Evolutionary conservation across 1,284 basidiomycete species (phyloP).

Genomic region (Fistulina hepatica): DNA sequence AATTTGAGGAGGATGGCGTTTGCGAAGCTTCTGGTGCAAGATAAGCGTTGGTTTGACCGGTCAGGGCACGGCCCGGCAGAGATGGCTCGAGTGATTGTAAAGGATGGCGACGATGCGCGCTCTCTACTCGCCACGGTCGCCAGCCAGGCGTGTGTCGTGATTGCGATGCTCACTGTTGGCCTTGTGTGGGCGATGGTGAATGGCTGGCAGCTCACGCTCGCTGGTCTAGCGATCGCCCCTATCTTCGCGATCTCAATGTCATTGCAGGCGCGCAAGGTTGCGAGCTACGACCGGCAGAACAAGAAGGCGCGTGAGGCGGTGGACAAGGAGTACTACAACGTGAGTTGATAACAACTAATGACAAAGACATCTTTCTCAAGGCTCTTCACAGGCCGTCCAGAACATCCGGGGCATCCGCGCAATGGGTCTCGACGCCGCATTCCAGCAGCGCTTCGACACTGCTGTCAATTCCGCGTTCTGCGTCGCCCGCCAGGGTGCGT

Average conservation of each 20-base stretch:
- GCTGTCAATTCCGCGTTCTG: conserved; percentile 51
- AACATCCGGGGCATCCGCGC: conserved; percentile 83
- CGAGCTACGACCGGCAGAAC: conserved; percentile 67
- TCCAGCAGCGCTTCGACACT: conserved; percentile 56
- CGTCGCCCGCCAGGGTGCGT: conserved; percentile 68
- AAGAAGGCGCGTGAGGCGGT: conserved; percentile 80
- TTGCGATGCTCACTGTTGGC: conserved; percentile 74
- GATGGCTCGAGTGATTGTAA: conserved; percentile 75
- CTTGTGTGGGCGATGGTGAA: conserved; percentile 79
- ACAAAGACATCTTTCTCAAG: conserved; percentile 7
- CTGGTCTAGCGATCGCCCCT: conserved; percentile 80
- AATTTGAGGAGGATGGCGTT: conserved; percentile 53
- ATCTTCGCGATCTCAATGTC: conserved; percentile 71
- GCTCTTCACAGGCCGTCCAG: conserved; percentile 50
- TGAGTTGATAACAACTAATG: conserved; percentile 25
- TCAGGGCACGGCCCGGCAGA: conserved; percentile 50
- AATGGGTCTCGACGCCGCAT: conserved; percentile 80
- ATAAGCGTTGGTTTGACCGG: conserved; percentile 86
- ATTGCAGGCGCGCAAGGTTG: conserved; percentile 60
- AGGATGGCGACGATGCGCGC: conserved; percentile 87
- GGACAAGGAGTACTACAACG: conserved; percentile 79
- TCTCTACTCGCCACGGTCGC: conserved; percentile 68
- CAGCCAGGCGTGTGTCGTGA: conserved; percentile 63
- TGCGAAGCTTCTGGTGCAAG: conserved; percentile 61
- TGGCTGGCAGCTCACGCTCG: conserved; percentile 92